Evolutionary conservation across 768 basidiomycete genomes (phyloP).

Genomic region (Auricularia cornea): DNA sequence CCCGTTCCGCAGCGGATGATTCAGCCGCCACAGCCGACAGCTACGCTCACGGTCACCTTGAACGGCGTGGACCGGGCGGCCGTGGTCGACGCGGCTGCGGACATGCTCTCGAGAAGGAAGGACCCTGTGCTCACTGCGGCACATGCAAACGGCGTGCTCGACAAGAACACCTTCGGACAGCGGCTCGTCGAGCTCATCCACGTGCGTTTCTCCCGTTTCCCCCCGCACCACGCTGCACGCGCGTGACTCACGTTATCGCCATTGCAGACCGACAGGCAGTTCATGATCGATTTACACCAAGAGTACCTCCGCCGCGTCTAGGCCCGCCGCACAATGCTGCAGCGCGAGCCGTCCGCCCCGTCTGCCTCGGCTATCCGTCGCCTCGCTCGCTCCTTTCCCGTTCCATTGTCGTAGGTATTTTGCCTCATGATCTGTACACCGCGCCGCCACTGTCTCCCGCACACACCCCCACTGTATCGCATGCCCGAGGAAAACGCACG

Average conservation of each 20-base stretch:
- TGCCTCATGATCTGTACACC: too few species aligned
- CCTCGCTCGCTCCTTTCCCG: too few species aligned
- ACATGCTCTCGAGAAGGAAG: not conserved
- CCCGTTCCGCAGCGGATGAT: not conserved
- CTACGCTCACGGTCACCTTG: not conserved
- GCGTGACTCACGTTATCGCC: not conserved
- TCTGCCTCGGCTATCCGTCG: too few species aligned
- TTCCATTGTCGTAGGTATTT: too few species aligned
- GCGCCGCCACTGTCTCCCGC: too few species aligned
- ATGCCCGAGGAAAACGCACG: too few species aligned
- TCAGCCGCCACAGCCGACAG: not conserved
- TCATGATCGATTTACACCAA: slow-evolving; percentile 1
- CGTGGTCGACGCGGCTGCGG: not conserved
- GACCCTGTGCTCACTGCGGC: not conserved
- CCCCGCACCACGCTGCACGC: not conserved
- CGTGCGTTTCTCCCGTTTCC: not conserved
- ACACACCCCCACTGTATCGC: too few species aligned
- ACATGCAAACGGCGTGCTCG: not conserved
- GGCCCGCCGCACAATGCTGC: not conserved
- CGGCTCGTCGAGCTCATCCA: not conserved
- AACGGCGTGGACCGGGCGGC: not conserved
- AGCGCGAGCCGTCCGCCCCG: too few species aligned
- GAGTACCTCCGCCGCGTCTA: not conserved
- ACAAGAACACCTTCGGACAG: not conserved
- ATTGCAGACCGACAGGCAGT: not conserved